Base-by-base conservation (phyloP, 495 filamentous ascomycete genomes). In the Clavariopsis aquatica region DNA sequence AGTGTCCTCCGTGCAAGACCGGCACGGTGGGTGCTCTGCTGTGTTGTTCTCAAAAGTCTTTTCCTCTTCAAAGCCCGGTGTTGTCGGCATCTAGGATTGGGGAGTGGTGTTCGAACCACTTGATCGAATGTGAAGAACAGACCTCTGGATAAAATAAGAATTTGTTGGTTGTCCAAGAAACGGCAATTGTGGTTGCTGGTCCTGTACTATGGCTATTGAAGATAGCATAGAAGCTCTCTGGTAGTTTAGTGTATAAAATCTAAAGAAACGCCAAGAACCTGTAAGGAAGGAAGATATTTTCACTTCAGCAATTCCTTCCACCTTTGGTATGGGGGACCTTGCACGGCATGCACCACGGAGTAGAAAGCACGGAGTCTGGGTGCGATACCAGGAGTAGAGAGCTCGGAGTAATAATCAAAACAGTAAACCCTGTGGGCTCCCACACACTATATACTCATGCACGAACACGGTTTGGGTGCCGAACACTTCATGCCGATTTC, bases 41-140 rank as follows among this genome's bases (percentile, higher is more conserved):
- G n/a, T 23, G 20, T 19, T 38, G 20, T 29, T 46, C 10, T 52
- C 57, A 17, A 51, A 20, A 5, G 57, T 38, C 43, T 60, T 60
- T 23, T 60, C 24, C 26, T 60, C 57, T 52, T 60, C 46, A 19
- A 51, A 52, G 22, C 43, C 49, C 10, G 43, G 29, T 17, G 57
- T 36, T 24, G n/a, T 51, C 13, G 13, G 13, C 57, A 60, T 60
- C 20, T 51, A 23, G 38, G 5, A 45, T 6, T 22, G 45, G 9
- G 52, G 6, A 36, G 23, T 7, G 31, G 27, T 31, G 12, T 20
- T 34, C 6, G 24, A 13, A 26, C 38, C 38, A 10, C 38, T 43
- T 9, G 6, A n/a, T 43, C 2, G 13, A 43, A 9, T 43, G 15
- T 8, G 6, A n/a, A 17, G 38, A 9, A 17, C 3, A 15, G 38